Evolutionary conservation across 208 protist genomes (phyloP), one percentile per base, ranked within the genome.

Genomic region (Jaenimonas drosophilae): DNA sequence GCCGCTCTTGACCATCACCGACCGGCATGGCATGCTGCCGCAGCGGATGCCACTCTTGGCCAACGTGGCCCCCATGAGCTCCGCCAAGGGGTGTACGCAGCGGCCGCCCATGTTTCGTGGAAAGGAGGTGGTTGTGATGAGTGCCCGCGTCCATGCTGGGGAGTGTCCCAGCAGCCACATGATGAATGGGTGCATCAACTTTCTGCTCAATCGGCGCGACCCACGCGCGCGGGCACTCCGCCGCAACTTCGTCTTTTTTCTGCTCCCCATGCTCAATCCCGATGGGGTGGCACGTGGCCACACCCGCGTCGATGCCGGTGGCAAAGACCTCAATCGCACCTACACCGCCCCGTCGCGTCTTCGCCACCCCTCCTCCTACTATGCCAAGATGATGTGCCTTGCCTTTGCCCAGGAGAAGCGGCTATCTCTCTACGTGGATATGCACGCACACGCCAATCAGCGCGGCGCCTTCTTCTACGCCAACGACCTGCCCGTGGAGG

Each of bases 361-460:
- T 48, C 58, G 59, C 11, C 88, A 96, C 55, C 90, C 89, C 9
- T 67, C 82, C 36, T 67, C 88, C 19, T 94, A 79, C 49, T 48
- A 62, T 25, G 53, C 94, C 24, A 42, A 67, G 38, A 43, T 62
- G 6, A 52, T 92, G 19, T 38, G 94, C 2, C 23, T 55, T 17
- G 54, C 68, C 1, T 51, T 94, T 11, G 39, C 54, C 20, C 29
- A 19, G 12, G 33, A 45, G 39, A 70, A 64, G 27, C 47, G 52
- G 27, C 59, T 96, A 3, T 45, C 64, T 4, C 53, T 95, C 28
- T 95, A 81, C 60, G 59, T 97, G 26, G 94, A 97, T 59, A 88
- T 96, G 63, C 94, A 97, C 60, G 91, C 84, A 1, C 94, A 97
- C 66, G 87, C 94, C 17, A 95, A 82, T 59, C 86, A 90, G 44